Evolutionary conservation across 2,329 filamentous ascomycete genomes (phyloP).

Genomic region (Chaetomiaceae sp.): DNA sequence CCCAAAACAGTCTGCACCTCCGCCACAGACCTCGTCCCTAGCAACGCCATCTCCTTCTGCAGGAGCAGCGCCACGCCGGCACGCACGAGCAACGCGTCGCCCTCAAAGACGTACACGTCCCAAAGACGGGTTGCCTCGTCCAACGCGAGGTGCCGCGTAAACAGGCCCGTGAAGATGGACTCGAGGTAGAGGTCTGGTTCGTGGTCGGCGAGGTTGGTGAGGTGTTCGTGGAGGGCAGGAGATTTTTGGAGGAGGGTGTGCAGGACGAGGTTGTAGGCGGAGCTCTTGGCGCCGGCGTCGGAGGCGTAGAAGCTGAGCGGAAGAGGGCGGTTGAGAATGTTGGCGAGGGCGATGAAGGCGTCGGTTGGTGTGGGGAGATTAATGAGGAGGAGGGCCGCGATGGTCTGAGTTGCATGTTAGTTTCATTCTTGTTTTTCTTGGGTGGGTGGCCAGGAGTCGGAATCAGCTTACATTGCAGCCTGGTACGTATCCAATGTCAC

Average conservation of each 20-base stretch:
- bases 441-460: background rate
- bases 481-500: constrained; percentile 72
- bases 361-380: constrained; percentile 61
- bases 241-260: constrained; percentile 63
- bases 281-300: constrained; percentile 63
- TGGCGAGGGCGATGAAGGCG: constrained; percentile 69
- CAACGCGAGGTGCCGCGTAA: constrained; percentile 59
- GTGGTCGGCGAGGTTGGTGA: constrained; percentile 47
- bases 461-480: constrained; percentile 66
- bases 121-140: constrained; percentile 70
- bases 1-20: constrained; percentile 42
- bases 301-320: constrained; percentile 71
- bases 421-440: constrained; percentile 24
- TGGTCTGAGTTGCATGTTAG: constrained; percentile 47
- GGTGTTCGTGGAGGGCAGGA: constrained; percentile 58
- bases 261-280: constrained; percentile 65
- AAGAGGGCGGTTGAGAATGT: constrained; percentile 70
- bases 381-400: constrained; percentile 68
- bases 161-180: constrained; percentile 59
- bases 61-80: constrained; percentile 66
- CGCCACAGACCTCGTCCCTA: constrained; percentile 41
- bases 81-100: constrained; percentile 66
- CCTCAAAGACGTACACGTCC: constrained; percentile 81
- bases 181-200: constrained; percentile 53
- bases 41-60: constrained; percentile 48